Base-by-base conservation (phyloP, 2,329 filamentous ascomycete genomes). In the Sclerotinia trifoliorum region DNA sequence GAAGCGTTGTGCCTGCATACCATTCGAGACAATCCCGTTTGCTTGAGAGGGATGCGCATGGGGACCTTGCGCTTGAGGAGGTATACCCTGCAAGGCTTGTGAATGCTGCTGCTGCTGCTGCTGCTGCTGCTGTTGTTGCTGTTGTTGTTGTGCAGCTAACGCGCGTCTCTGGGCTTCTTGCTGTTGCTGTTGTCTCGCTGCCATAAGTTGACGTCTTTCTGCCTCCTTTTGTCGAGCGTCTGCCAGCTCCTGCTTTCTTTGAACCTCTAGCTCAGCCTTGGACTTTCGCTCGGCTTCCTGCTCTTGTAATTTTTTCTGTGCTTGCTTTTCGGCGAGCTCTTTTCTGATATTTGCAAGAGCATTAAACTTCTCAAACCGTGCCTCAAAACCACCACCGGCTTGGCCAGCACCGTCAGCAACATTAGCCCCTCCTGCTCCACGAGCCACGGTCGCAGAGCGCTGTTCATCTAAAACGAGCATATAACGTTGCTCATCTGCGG, bases 381-480 rank as follows among this genome's bases (percentile, higher is more conserved):
- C 89, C 77, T 96, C 93, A 74, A 96, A 96, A 3, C 90, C 85
- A n/a, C 85, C 85, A 26, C 87, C 89, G 49, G 88, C 86, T 71
- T 92, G 88, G 11, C 88, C 89, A 76, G 96, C 93, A 26, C 85
- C 87, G 69, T 91, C 90, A n/a, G 86, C 83, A 48, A 77, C 79
- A 66, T 88, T 86, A 46, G 85, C 84, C 17, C 83, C 80, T 3
- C 84, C 84, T 68, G 85, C 83, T 69, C 87, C 85, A 10, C 84
- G 85, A 5, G 85, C 83, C 19, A 83, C 82, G 52, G 83, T 85
- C 1, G 90, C 83, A 17, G 88, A 85, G 69, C 93, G 84, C 7
- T 93, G 86, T 74, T 97, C 94, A 75, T 99, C 95, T 80, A 94
- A 88, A 29, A 92, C 89, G 63, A 98, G 88, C 93, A 99, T 95